phyloP scores from a whole-genome alignment of 1,139 yeast species.

The Yamadazyma membranifaciens region DNA sequence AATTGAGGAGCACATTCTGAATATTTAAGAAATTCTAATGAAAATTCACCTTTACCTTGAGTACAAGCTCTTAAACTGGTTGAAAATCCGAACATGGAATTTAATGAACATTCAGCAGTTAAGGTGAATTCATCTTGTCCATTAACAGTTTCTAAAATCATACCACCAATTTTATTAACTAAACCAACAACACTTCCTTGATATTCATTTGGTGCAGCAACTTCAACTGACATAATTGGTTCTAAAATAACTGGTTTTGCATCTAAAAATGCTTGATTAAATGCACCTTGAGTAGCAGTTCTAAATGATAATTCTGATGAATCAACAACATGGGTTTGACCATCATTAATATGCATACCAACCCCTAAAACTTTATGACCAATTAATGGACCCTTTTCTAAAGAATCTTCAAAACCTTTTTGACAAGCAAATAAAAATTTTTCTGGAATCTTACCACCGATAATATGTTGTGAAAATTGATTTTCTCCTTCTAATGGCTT shows the following conservation, averaged over 20 bases:
- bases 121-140: constrained; percentile 94
- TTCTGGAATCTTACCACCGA: constrained; percentile 97
- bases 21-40: constrained; percentile 90
- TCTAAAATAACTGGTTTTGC: constrained; percentile 89
- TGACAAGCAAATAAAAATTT: constrained; percentile 92
- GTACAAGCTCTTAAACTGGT: constrained; percentile 94
- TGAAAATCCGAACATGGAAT: constrained; percentile 95
- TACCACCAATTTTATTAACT: constrained; percentile 87
- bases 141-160: constrained; percentile 90
- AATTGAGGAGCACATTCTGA: constrained; percentile 89
- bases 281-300: constrained; percentile 89
- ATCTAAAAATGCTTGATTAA: constrained; percentile 81
- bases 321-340: constrained; percentile 96
- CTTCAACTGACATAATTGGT: constrained; percentile 92
- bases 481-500: constrained; percentile 66
- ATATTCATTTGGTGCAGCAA: constrained; percentile 94
- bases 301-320: constrained; percentile 94
- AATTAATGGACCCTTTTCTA: constrained; percentile 94
- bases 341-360: constrained; percentile 91
- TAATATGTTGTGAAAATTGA: constrained; percentile 79
- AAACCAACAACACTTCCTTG: constrained; percentile 92
- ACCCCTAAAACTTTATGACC: constrained; percentile 95
- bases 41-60: constrained; percentile 98
- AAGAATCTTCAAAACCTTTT: constrained; percentile 92
- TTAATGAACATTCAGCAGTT: constrained; percentile 91